These are phyloP conservation scores for Pleurotus eryngii DNA, from an alignment of 768 basidiomycete genomes.

Conservation along the genomic window DNA sequence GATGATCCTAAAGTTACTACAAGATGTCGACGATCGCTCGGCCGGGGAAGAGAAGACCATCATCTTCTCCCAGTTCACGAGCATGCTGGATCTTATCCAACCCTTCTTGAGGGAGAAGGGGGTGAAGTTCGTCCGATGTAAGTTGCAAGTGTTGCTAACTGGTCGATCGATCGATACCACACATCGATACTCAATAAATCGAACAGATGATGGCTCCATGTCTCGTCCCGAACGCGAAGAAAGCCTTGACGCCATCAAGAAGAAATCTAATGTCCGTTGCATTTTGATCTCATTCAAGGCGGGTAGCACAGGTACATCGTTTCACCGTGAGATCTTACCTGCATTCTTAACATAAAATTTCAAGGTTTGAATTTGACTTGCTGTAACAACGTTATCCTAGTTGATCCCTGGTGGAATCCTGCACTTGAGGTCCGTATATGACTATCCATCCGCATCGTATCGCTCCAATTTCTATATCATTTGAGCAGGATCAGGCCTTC, in stretches of 20 bases:
- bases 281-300: conserved; percentile 97
- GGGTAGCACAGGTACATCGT: conserved; percentile 75
- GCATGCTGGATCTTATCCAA: conserved; percentile 82
- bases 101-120: conserved; percentile 72
- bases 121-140: conserved; percentile 82
- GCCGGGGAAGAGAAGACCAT: conserved; percentile 84
- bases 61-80: conserved; percentile 92
- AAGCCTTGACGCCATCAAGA: conserved; percentile 71
- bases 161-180: not conserved
- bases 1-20: conserved; percentile 73
- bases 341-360: conserved; percentile 6
- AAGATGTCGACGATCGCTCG: conserved; percentile 56
- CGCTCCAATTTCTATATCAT: not conserved
- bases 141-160: conserved; percentile 30
- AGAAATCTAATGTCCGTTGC: conserved; percentile 52
- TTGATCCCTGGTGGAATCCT: conserved; percentile 96
- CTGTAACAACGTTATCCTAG: conserved; percentile 91
- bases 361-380: conserved; percentile 85
- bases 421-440: conserved; percentile 62
- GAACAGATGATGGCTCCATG: conserved; percentile 87
- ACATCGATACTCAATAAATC: not conserved
- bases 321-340: conserved; percentile 1
- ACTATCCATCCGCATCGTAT: conserved; percentile 13
- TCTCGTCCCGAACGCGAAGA: conserved; percentile 69
- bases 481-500: conserved; percentile 80